Evolutionary conservation across 2,329 filamentous ascomycete species (phyloP), one percentile per base, ranked within the genome.

Genomic region (Cladobotryum mycophilum): DNA sequence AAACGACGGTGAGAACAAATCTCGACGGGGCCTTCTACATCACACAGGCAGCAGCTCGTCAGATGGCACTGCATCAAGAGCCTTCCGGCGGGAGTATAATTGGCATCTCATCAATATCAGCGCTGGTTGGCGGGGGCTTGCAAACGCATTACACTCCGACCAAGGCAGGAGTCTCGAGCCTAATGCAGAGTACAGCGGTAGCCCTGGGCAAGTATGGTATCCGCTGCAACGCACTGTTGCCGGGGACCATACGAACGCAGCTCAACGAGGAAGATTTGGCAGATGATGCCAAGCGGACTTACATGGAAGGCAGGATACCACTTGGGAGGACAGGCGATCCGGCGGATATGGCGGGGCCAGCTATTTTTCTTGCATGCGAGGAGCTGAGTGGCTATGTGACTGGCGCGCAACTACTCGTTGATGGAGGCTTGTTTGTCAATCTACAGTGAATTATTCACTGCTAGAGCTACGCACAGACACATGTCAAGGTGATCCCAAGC

Each of bases 121-220:
- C 86, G 0, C 78, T 90, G 12, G 86, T 90, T 0, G 89, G 89
- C 36, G 89, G 89, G 41, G 87, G 84, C 0, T 74, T 78, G 43
- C 89, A 95, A 71, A 84, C 82, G 22, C 89, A 95, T 64, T 95
- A 95, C 69, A 95, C 89, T 14, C 88, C 89, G 9, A 95, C 89
- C 14, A 95, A 95, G 68, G 89, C 89, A 0, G 89, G 88, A 2
- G 78, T 95, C 3, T 64, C 88, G 36, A 87, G 82, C 43, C 74
- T 95, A 41, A 93, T 95, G 81, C 89, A 95, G 72, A 89, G 84
- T 56, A 83, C 82, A 36, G 89, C 89, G 0, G 86, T 88, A 34
- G 88, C 89, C 8, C 69, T 95, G 41, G 89, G 89, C 0, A 78
- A 81, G 61, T 79, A 93, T 66, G 74, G 76, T 5, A 90, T 95